Evolutionary conservation across 208 protist species (phyloP).

Genomic region (Acanthamoeba divionensis): DNA sequence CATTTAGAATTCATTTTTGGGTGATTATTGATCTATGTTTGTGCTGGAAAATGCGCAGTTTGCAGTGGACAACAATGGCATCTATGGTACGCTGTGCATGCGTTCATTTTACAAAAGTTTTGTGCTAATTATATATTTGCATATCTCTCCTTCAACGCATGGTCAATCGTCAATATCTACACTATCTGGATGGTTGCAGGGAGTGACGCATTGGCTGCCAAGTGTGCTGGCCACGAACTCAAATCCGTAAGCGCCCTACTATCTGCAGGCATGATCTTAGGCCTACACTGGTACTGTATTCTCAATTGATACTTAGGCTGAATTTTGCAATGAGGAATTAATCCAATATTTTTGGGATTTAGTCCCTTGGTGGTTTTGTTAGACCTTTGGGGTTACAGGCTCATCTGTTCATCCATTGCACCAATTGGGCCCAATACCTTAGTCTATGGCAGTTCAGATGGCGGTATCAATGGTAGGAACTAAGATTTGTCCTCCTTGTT

Average conservation of each 20-base stretch:
- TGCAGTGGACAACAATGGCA: constrained; percentile 32
- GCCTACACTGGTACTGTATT: background rate
- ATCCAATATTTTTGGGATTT: background rate
- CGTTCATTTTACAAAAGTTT: background rate
- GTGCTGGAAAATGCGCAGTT: no score
- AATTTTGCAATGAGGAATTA: background rate
- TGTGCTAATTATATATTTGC: background rate
- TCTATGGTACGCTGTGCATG: background rate
- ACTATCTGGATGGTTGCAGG: background rate
- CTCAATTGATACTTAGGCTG: no score
- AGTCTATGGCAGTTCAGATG: constrained; percentile 16
- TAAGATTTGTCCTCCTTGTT: no score
- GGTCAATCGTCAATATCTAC: background rate
- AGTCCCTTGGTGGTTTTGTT: constrained; percentile 1
- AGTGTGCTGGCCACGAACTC: constrained; percentile 41
- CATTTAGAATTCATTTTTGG: no score
- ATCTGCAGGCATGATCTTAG: constrained; percentile 22
- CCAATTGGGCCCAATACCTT: background rate
- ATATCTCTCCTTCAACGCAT: background rate
- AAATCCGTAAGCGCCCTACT: constrained; percentile 9
- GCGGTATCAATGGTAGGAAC: constrained; percentile 1
- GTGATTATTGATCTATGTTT: no score
- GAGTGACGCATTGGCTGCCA: background rate
- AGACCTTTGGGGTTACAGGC: constrained; percentile 18
- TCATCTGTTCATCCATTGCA: constrained; percentile 12